Evolutionary conservation across 108 stramenopile genomes (phyloP).

Genomic region (Cyclostephanos tholiformis): DNA sequence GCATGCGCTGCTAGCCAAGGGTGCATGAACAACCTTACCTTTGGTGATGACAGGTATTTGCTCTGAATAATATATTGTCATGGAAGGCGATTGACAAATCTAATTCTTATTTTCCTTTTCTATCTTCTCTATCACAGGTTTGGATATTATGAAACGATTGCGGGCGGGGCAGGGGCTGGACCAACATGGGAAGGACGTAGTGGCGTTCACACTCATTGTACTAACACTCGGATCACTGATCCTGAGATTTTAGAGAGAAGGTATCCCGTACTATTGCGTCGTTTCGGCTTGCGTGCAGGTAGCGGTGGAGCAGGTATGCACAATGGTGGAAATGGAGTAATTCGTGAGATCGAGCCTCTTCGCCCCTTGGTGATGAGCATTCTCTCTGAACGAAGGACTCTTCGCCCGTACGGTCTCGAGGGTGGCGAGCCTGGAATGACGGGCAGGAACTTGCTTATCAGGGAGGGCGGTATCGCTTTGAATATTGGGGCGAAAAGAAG

Average conservation of each 20-base stretch:
- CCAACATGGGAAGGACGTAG: slow-evolving; percentile 95
- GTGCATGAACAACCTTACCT: slow-evolving; percentile 99
- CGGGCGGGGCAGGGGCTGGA: slow-evolving; percentile 98
- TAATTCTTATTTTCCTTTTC: background rate
- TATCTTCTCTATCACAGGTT: slow-evolving; percentile 48
- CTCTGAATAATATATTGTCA: slow-evolving; percentile 52
- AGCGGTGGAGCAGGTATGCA: slow-evolving; percentile 92
- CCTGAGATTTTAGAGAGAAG: slow-evolving; percentile 96
- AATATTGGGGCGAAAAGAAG: slow-evolving; percentile 95
- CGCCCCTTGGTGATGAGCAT: slow-evolving; percentile 93
- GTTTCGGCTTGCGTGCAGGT: slow-evolving; percentile 87
- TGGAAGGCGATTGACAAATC: background rate
- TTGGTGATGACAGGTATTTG: slow-evolving; percentile 95
- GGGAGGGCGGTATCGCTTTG: slow-evolving; percentile 71
- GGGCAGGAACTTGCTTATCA: slow-evolving; percentile 88
- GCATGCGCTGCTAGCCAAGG: slow-evolving; percentile 99
- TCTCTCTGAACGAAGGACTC: slow-evolving; percentile 90
- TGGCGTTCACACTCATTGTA: slow-evolving; percentile 99
- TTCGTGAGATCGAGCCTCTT: slow-evolving; percentile 94
- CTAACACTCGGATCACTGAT: slow-evolving; percentile 99
- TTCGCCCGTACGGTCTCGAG: slow-evolving; percentile 93
- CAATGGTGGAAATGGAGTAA: slow-evolving; percentile 95
- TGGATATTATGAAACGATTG: slow-evolving; percentile 99
- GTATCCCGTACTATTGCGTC: slow-evolving; percentile 91
- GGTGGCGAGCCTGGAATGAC: slow-evolving; percentile 88